phyloP scores from a whole-genome alignment of 805 yeast genomes.

The Candida coleopterorum region DNA sequence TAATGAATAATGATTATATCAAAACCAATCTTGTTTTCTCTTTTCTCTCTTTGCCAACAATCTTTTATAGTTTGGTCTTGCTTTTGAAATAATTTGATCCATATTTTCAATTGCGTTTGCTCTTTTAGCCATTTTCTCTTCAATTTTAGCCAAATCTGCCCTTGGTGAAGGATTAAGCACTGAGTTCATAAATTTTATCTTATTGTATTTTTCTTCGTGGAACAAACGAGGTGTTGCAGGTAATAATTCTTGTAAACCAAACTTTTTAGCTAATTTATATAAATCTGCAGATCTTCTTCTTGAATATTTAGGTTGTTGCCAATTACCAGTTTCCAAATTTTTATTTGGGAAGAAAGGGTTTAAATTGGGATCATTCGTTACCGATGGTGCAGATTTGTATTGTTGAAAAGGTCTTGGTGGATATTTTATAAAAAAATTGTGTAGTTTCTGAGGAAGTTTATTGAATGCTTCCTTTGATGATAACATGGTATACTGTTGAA shows the following conservation, averaged over 20 bases:
- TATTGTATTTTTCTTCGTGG: constrained; percentile 70
- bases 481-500: constrained; percentile 15
- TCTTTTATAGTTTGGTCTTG: constrained; percentile 46
- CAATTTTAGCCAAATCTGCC: constrained; percentile 68
- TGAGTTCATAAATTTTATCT: constrained; percentile 71
- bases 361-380: constrained; percentile 62
- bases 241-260: constrained; percentile 73
- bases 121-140: constrained; percentile 55
- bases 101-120: constrained; percentile 57
- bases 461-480: constrained; percentile 44
- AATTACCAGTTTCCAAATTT: constrained; percentile 73
- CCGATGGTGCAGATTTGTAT: constrained; percentile 62
- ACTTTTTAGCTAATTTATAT: constrained; percentile 74
- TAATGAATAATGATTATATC: not conserved
- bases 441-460: constrained; percentile 65
- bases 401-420: constrained; percentile 79
- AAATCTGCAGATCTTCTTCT: constrained; percentile 78
- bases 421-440: constrained; percentile 69
- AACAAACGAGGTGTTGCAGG: constrained; percentile 70
- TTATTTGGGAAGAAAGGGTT: constrained; percentile 86
- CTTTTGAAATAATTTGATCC: constrained; percentile 64
- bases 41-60: constrained; percentile 32
- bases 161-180: constrained; percentile 74
- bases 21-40: constrained; percentile 34
- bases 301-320: constrained; percentile 76